Evolutionary conservation across 2,329 filamentous ascomycete species (phyloP), one percentile per base, ranked within the genome.

Genomic region (Nemania diffusa): DNA sequence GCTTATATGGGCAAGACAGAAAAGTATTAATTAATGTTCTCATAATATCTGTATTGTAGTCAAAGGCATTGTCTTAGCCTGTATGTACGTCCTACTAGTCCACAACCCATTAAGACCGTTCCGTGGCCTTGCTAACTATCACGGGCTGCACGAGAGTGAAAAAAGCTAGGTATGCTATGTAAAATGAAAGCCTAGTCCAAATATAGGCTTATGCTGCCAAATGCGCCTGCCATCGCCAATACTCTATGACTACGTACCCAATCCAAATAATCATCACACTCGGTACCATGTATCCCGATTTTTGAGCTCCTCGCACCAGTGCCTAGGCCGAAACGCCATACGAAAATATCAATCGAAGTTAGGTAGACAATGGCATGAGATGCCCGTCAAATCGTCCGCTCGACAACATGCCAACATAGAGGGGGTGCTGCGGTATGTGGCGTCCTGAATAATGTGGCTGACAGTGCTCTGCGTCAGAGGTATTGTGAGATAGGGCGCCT

Each of bases 181-280:
- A 40, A 68, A 52, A 62, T 37, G 40, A 57, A 26, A 57, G 65
- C 65, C 65, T 42, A 56, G 22, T 62, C 53, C n/a, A 24, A 62
- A 57, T 57, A 44, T 65, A 65, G 52, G 57, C 65, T 11, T 64
- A 68, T 65, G 65, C 65, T 58, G 62, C 52, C 62, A 40, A 50
- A 64, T 57, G 40, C 60, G 60, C 51, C 65, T 59, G 11, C 24
- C 55, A 34, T 60, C 63, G 44, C 52, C 57, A 58, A 50, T 65
- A 27, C 24, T 68, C 65, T 68, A 65, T 64, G 51, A 67, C 58
- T 57, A 37, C 34, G 29, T 44, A 37, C 46, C 65, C 48, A 51
- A 29, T 48, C 46, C 52, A 58, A 55, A 57, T 29, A 55, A 52
- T 58, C 62, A 42, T 50, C 62, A 40, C 40, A 65, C 56, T 60